Conservation (phyloP, 495 filamentous ascomycete genomes). For the Neurospora discreta region DNA sequence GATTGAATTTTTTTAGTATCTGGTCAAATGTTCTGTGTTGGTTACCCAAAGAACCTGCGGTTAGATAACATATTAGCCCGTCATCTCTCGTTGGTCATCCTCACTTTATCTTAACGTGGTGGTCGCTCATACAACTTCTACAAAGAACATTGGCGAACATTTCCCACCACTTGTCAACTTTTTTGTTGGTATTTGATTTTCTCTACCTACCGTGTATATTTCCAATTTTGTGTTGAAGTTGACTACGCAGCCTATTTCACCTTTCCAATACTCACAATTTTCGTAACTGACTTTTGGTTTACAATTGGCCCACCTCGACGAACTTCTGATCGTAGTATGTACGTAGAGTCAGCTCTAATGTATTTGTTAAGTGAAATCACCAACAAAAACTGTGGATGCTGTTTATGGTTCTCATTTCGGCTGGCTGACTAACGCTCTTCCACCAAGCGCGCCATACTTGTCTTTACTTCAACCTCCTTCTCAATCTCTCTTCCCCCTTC, state of each 20-base stretch:
- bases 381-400: neutral
- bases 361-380: no score
- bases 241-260: neutral
- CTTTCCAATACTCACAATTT: neutral
- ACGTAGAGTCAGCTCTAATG: no score
- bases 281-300: no score
- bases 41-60: neutral
- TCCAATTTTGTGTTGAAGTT: neutral
- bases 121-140: neutral
- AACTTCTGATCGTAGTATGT: no score
- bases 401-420: neutral
- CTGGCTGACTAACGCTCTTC: neutral
- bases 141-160: neutral
- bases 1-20: neutral
- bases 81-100: neutral
- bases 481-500: no score
- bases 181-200: neutral
- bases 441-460: neutral
- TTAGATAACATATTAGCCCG: neutral
- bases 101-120: neutral
- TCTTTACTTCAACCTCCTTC: neutral
- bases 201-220: neutral
- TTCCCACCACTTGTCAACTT: neutral
- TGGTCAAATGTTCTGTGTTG: neutral
- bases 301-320: no score